Conservation (phyloP, 305 asterid genomes). For the Coffea humblotiana region DNA sequence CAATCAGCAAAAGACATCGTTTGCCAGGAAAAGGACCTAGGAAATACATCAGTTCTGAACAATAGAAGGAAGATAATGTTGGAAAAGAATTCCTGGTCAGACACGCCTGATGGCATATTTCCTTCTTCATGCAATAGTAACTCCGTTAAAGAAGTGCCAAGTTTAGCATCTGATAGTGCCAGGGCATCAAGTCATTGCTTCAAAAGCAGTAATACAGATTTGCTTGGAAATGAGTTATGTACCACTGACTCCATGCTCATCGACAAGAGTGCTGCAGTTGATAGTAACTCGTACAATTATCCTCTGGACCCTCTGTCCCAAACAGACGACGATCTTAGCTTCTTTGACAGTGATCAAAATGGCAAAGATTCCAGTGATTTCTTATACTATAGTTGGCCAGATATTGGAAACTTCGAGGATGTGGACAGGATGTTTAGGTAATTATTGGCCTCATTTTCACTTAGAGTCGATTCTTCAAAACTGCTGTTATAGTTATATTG, state of each 20-base stretch:
- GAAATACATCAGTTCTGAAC: constrained; percentile 29
- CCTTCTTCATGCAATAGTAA: constrained; percentile 41
- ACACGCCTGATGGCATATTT: constrained; percentile 37
- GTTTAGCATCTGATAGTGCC: constrained; percentile 45
- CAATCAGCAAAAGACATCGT: constrained; percentile 28
- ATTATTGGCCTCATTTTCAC: constrained; percentile 23
- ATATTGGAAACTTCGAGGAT: constrained; percentile 81
- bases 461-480: constrained; percentile 6
- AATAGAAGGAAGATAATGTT: constrained; percentile 46
- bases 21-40: constrained; percentile 33
- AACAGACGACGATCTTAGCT: constrained; percentile 42
- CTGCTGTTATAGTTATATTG: constrained; percentile 22
- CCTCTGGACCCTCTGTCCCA: constrained; percentile 49
- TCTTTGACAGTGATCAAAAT: constrained; percentile 46
- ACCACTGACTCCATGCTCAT: constrained; percentile 36
- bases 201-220: constrained; percentile 32
- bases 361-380: constrained; percentile 60
- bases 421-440: constrained; percentile 89
- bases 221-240: constrained; percentile 35
- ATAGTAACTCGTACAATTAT: constrained; percentile 45
- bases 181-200: constrained; percentile 34
- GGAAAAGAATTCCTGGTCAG: constrained; percentile 46
- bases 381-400: constrained; percentile 67
- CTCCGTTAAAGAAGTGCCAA: constrained; percentile 42
- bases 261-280: constrained; percentile 39